These are phyloP conservation scores for Rhizopogon sp. DNA, from an alignment of 768 basidiomycete genomes.

Conservation along the genomic window DNA sequence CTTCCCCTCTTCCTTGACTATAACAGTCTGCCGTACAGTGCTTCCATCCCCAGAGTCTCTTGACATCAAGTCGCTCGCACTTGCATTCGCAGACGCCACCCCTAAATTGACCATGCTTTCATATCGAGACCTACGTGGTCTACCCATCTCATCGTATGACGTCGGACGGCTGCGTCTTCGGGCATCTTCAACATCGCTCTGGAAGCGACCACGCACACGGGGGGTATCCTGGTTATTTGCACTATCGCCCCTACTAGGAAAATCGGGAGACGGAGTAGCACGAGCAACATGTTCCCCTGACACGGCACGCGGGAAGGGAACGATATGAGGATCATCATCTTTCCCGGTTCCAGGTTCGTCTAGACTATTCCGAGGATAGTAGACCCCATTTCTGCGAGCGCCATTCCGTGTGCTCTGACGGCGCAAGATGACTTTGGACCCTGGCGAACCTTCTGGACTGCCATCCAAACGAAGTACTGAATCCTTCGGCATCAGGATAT, in stretches of 20 bases:
- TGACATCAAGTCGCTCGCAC: conserved; percentile 60
- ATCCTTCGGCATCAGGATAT: conserved; percentile 44
- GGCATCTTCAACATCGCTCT: conserved; percentile 65
- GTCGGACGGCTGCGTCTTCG: conserved; percentile 54
- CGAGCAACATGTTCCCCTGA: conserved; percentile 43
- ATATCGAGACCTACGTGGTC: conserved; percentile 54
- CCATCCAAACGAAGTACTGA: conserved; percentile 43
- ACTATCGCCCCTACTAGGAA: conserved; percentile 26
- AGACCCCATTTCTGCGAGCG: conserved; percentile 43
- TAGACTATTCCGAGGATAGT: conserved; percentile 35
- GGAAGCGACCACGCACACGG: conserved; percentile 56
- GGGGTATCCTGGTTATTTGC: conserved; percentile 31
- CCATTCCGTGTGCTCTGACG: conserved; percentile 52
- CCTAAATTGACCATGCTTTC: conserved; percentile 71
- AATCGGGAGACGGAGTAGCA: conserved; percentile 34
- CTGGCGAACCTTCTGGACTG: conserved; percentile 50
- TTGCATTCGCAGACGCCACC: conserved; percentile 43
- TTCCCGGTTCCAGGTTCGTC: conserved; percentile 29
- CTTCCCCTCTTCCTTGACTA: conserved; percentile 80
- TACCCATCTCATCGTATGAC: conserved; percentile 66
- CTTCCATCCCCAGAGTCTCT: conserved; percentile 63
- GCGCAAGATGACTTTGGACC: conserved; percentile 45
- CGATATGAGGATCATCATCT: conserved; percentile 33
- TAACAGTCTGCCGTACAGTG: conserved; percentile 59
- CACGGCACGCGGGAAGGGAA: conserved; percentile 63